These are phyloP conservation scores for Leishmania tarentolae DNA, from an alignment of 208 protist genomes.

Conservation along the genomic window DNA sequence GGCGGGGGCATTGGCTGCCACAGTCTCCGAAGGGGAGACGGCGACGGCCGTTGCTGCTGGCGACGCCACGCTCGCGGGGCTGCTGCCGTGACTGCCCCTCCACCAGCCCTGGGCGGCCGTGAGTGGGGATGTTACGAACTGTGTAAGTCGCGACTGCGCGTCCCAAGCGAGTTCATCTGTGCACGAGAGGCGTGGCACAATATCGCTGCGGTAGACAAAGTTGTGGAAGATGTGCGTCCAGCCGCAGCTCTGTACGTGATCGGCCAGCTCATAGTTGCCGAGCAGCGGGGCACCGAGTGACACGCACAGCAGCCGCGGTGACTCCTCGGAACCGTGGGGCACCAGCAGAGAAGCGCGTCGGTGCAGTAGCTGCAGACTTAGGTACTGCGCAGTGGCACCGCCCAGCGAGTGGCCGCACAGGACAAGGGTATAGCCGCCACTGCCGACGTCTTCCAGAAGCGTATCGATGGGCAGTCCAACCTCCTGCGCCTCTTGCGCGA, in stretches of 20 bases:
- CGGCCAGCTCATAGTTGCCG: conserved; percentile 66
- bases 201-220: conserved; percentile 70
- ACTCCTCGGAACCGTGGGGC: conserved; percentile 22
- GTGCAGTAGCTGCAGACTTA: conserved; percentile 58
- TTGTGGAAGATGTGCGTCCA: conserved; percentile 71
- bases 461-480: conserved; percentile 43
- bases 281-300: conserved; percentile 73
- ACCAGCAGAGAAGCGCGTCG: conserved; percentile 28
- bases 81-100: conserved; percentile 8
- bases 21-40: background rate
- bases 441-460: conserved; percentile 50
- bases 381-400: conserved; percentile 67
- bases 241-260: conserved; percentile 52
- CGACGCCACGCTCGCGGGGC: background rate
- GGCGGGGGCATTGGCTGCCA: background rate
- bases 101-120: conserved; percentile 17
- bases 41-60: background rate
- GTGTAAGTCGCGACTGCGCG: conserved; percentile 26
- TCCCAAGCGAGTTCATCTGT: conserved; percentile 55
- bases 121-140: conserved; percentile 12
- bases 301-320: conserved; percentile 55
- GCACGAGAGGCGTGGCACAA: conserved; percentile 75
- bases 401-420: conserved; percentile 84
- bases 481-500: conserved; percentile 63
- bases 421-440: conserved; percentile 66